A percentile compares a stretch with the other conserved stretches of the same genome.
Evolutionary conservation across 768 basidiomycete species (phyloP).

Genomic region (Mycena latifolia): DNA sequence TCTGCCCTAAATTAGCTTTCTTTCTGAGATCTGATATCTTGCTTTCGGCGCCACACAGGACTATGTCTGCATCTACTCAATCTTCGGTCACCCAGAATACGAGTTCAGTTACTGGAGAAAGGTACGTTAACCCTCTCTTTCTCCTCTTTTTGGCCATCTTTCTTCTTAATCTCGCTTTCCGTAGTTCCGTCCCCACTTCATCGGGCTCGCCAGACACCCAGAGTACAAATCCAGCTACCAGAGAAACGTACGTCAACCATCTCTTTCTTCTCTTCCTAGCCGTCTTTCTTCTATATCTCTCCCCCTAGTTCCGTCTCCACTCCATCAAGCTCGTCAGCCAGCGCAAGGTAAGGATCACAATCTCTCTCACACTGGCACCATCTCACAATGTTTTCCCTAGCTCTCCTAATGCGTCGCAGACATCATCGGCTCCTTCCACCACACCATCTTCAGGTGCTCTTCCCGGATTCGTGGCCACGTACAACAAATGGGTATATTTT

Average conservation of each 20-base stretch:
- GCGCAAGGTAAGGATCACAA: slow-evolving; percentile 16
- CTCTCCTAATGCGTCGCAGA: slow-evolving; percentile 25
- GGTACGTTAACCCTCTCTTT: slow-evolving; percentile 13
- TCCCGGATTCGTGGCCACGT: slow-evolving; percentile 17
- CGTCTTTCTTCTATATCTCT: slow-evolving; percentile 9
- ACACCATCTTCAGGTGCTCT: slow-evolving; percentile 19
- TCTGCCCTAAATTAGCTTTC: slow-evolving; percentile 13
- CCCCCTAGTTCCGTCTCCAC: slow-evolving; percentile 15
- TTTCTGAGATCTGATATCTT: slow-evolving; percentile 21
- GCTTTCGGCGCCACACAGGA: slow-evolving; percentile 18
- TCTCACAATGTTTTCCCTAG: slow-evolving; percentile 17
- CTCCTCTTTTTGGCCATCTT: slow-evolving; percentile 14
- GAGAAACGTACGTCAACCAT: slow-evolving; percentile 18
- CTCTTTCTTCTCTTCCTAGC: slow-evolving; percentile 12
- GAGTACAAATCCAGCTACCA: slow-evolving; percentile 26
- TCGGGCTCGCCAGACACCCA: slow-evolving; percentile 17
- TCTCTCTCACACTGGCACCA: slow-evolving; percentile 9
- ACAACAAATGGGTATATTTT: slow-evolving; percentile 19
- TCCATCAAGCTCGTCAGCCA: slow-evolving; percentile 15
- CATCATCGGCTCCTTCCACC: slow-evolving; percentile 17
- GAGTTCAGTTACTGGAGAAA: slow-evolving; percentile 16
- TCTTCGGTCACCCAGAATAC: slow-evolving; percentile 1
- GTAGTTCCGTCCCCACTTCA: slow-evolving; percentile 22
- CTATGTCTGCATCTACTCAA: slow-evolving; percentile 15
- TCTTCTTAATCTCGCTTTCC: slow-evolving; percentile 11